Percentiles rank a stretch among this genome's conserved stretches.
Evolutionary conservation across 352 stramenopile species (phyloP).

Genomic region (Pythium rishiriense): DNA sequence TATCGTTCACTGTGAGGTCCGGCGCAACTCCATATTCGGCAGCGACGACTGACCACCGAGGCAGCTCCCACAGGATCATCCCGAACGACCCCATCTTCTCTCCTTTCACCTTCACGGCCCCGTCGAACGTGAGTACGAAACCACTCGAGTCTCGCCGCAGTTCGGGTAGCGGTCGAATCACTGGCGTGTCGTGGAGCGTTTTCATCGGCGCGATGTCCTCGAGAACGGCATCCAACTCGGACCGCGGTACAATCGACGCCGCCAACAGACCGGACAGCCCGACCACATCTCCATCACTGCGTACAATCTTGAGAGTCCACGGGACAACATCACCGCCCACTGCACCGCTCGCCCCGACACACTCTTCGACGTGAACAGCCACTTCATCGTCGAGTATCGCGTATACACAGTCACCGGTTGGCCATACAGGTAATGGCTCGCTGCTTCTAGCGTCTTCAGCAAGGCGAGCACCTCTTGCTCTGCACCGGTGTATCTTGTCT

Average conservation of each 20-base stretch:
- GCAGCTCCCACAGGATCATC: background rate
- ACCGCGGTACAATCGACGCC: background rate
- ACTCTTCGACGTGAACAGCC: constrained; percentile 15
- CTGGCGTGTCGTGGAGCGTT: background rate
- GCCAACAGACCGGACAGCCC: background rate
- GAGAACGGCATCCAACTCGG: background rate
- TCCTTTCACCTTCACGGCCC: background rate
- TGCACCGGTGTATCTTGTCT: background rate
- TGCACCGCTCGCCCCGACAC: constrained; percentile 7
- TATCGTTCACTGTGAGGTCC: constrained; percentile 9
- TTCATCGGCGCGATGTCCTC: constrained; percentile 11
- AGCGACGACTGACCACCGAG: background rate
- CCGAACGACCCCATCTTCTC: background rate
- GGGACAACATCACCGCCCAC: constrained; percentile 14
- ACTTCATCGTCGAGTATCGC: constrained; percentile 14
- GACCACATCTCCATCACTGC: background rate
- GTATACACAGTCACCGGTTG: constrained; percentile 12
- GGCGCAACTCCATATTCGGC: background rate
- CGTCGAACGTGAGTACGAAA: constrained; percentile 13
- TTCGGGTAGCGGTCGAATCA: background rate
- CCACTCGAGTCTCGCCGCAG: background rate
- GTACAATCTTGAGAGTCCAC: constrained; percentile 13
- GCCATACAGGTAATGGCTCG: background rate
- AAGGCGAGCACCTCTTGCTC: too few species aligned
- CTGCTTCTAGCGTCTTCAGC: too few species aligned